Base-by-base conservation (phyloP, 2,329 filamentous ascomycete genomes). In the Nigrospora osmanthi region DNA sequence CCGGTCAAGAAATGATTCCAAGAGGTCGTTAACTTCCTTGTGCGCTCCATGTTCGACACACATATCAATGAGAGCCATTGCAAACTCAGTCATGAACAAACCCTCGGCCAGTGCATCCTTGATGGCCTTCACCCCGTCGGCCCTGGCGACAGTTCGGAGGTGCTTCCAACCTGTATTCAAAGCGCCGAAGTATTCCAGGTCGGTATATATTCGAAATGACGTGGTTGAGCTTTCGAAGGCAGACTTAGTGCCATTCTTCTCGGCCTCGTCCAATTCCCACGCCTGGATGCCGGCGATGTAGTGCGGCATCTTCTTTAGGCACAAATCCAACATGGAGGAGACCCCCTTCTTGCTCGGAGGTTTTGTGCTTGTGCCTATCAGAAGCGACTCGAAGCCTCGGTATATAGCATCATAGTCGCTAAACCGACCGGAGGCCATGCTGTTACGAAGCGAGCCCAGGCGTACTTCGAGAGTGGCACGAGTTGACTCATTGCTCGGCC, bases 301-400 rank as follows among this genome's bases (percentile, higher is more conserved):
- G 14, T 62, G 60, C 1, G 74, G 74, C 13, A 78, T 60, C 47
- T 65, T 68, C 43, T 67, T 63, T 6, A 78, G 61, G 46, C 72
- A 74, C 65, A 73, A 71, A 16, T 68, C 66, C 15, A 77, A 48
- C 11, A 78, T 60, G 5, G 72, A 73, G 23, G 61, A 67, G 5
- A 61, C 46, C 16, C 56, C 64, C 48, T 49, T 49, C 46, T n/a
- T 40, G 28, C 40, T 50, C 47, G 12, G 49, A 33, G n/a, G 41
- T 13, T 11, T 44, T 43, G 15, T 42, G 40, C 31, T 38, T 56
- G 72, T 75, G 4, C 68, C 65, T 35, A 62, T 63, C 4, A 76
- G 57, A 19, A 76, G 56, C 6, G 66, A 58, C 38, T 74, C 69
- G 13, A 75, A 47, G 3, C 69, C 66, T 33, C 65, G 61, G 45